Conservation (phyloP, 352 stramenopile genomes). For the Globisporangium camurandrum region DNA sequence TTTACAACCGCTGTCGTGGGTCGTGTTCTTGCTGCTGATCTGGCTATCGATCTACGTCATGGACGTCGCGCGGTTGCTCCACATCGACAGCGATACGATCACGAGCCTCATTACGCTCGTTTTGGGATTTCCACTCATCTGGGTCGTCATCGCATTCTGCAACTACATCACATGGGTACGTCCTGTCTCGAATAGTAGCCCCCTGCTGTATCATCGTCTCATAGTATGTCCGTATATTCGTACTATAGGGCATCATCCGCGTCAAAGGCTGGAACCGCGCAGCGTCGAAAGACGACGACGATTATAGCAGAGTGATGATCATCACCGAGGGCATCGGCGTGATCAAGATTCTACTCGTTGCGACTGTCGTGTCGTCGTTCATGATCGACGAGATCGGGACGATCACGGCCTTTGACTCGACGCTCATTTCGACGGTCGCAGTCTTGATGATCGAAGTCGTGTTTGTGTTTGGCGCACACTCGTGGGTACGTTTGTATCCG, state of each 20-base stretch:
- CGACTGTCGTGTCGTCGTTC: constrained; percentile 73
- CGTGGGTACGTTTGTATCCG: constrained; percentile 40
- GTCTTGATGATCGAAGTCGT: constrained; percentile 79
- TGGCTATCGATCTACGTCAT: constrained; percentile 69
- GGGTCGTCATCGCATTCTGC: constrained; percentile 72
- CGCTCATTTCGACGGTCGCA: constrained; percentile 67
- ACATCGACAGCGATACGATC: constrained; percentile 34
- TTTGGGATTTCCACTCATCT: constrained; percentile 69
- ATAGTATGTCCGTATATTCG: background rate
- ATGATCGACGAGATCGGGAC: constrained; percentile 76
- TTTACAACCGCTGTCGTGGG: constrained; percentile 64
- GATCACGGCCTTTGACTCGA: constrained; percentile 76
- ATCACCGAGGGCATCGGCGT: constrained; percentile 79
- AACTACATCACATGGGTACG: constrained; percentile 76
- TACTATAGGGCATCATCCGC: constrained; percentile 55
- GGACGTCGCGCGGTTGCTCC: constrained; percentile 35
- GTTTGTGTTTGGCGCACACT: constrained; percentile 69
- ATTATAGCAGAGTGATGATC: constrained; percentile 84
- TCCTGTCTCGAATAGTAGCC: background rate
- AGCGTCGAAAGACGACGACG: constrained; percentile 65
- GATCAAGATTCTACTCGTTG: constrained; percentile 79
- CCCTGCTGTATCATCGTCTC: background rate
- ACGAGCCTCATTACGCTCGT: constrained; percentile 50
- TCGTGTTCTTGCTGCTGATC: constrained; percentile 69
- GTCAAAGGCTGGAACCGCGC: constrained; percentile 74